Evolutionary conservation across 2,329 filamentous ascomycete genomes (phyloP).

Genomic region (Phyllosticta citribraziliensis): DNA sequence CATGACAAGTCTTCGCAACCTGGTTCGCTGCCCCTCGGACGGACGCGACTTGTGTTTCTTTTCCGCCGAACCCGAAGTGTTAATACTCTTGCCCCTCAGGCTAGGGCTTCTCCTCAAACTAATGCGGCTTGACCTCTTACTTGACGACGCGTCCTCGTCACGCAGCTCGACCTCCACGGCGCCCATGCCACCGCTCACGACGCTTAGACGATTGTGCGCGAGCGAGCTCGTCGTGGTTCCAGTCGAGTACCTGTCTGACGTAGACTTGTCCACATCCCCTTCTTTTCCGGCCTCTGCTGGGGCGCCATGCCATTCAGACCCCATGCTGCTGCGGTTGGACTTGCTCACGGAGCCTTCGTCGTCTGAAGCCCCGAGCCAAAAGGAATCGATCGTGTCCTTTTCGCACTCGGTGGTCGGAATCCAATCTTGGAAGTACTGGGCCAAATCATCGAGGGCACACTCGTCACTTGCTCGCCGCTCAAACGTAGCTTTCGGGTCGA

Average conservation of each 20-base stretch:
- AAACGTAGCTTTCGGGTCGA: background rate
- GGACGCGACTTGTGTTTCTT: conserved; percentile 1
- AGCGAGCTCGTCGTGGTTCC: background rate
- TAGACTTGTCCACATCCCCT: background rate
- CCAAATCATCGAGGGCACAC: conserved; percentile 29
- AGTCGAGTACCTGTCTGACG: background rate
- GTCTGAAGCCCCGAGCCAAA: conserved; percentile 15
- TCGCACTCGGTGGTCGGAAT: conserved; percentile 13
- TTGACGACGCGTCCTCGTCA: conserved; percentile 3
- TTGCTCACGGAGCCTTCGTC: conserved; percentile 10
- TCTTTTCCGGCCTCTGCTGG: background rate
- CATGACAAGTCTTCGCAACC: conserved; percentile 16
- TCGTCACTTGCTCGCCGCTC: conserved; percentile 25
- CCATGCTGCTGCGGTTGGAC: background rate
- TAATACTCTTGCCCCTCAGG: background rate
- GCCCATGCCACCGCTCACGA: conserved; percentile 2
- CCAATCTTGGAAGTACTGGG: conserved; percentile 32
- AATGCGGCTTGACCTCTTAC: conserved; percentile 1
- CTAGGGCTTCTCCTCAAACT: background rate
- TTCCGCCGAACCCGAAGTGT: background rate
- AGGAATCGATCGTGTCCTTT: conserved; percentile 4
- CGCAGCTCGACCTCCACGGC: background rate
- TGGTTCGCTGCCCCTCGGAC: conserved; percentile 10
- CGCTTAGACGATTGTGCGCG: background rate
- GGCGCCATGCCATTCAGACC: background rate